Conservation (phyloP, 129 eudicot genomes). For the Oenanthe sinensis region DNA sequence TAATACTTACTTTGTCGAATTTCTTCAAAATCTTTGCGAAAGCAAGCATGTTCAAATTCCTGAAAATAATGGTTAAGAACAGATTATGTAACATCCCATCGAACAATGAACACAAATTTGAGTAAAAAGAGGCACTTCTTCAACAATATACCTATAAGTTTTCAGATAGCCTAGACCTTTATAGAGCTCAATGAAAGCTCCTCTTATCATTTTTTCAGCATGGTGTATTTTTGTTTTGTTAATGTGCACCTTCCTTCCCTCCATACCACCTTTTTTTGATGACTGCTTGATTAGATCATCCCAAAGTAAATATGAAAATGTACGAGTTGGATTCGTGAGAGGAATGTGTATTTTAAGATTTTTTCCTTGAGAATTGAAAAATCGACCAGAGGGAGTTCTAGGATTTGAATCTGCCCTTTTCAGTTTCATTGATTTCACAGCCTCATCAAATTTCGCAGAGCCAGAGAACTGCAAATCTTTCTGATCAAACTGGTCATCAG, state of each 20-base stretch:
- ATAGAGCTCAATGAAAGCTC: slow-evolving; percentile 88
- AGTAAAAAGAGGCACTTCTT: slow-evolving; percentile 6
- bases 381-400: slow-evolving; percentile 34
- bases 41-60: slow-evolving; percentile 99
- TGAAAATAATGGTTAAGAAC: slow-evolving; percentile 16
- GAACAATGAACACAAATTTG: not conserved
- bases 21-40: slow-evolving; percentile 92
- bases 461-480: slow-evolving; percentile 20
- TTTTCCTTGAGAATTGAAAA: slow-evolving; percentile 54
- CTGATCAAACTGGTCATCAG: slow-evolving; percentile 26
- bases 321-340: slow-evolving; percentile 72
- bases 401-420: slow-evolving; percentile 28
- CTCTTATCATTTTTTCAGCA: slow-evolving; percentile 92
- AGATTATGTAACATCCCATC: not conserved
- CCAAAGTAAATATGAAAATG: slow-evolving; percentile 81
- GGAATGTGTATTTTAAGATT: slow-evolving; percentile 76
- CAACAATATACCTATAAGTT: slow-evolving; percentile 64
- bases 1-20: slow-evolving; percentile 81
- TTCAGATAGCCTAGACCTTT: slow-evolving; percentile 90
- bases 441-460: slow-evolving; percentile 30
- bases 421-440: slow-evolving; percentile 25
- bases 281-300: slow-evolving; percentile 77
- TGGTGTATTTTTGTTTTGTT: slow-evolving; percentile 75
- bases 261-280: slow-evolving; percentile 53
- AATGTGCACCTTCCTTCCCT: slow-evolving; percentile 54